Conservation (phyloP, 2,329 filamentous ascomycete species). For the Xylariaceae sp. region DNA sequence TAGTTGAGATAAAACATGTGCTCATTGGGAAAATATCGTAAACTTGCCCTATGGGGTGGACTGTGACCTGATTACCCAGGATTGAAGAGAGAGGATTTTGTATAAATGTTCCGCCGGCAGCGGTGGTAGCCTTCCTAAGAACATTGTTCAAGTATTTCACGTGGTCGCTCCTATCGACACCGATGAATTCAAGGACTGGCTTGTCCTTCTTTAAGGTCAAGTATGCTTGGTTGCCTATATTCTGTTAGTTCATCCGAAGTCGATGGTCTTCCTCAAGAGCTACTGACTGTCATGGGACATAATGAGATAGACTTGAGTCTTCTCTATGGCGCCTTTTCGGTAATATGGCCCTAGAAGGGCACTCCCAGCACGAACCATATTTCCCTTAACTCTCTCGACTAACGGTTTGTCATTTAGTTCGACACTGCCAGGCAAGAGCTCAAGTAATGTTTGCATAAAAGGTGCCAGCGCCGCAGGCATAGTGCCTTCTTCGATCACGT, state of each 20-base stretch:
- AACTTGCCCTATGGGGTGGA: conserved; percentile 59
- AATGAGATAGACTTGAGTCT: conserved; percentile 60
- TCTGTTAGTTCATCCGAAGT: conserved; percentile 5
- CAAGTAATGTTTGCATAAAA: conserved; percentile 55
- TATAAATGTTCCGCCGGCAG: conserved; percentile 57
- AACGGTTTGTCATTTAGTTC: conserved; percentile 36
- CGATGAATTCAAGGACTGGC: conserved; percentile 56
- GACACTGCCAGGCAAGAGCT: conserved; percentile 47
- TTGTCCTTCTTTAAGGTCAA: conserved; percentile 57
- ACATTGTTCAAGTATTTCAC: conserved; percentile 50
- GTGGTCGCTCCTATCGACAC: conserved; percentile 53
- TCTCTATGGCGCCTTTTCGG: conserved; percentile 51
- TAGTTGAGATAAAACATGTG: conserved; percentile 5
- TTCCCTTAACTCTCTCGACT: conserved; percentile 40
- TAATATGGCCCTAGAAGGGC: conserved; percentile 57
- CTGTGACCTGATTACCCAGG: conserved; percentile 56
- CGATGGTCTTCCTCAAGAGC: not conserved
- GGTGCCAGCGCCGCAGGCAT: conserved; percentile 54
- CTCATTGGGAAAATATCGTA: not conserved
- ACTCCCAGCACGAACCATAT: conserved; percentile 47
- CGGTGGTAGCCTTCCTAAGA: conserved; percentile 50
- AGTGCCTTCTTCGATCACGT: conserved; percentile 60
- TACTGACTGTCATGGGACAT: conserved; percentile 61
- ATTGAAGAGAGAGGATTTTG: conserved; percentile 55
- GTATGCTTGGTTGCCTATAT: conserved; percentile 52